phyloP scores from a whole-genome alignment of 1,139 yeast genomes.

The Lizanozyma gosingica region DNA sequence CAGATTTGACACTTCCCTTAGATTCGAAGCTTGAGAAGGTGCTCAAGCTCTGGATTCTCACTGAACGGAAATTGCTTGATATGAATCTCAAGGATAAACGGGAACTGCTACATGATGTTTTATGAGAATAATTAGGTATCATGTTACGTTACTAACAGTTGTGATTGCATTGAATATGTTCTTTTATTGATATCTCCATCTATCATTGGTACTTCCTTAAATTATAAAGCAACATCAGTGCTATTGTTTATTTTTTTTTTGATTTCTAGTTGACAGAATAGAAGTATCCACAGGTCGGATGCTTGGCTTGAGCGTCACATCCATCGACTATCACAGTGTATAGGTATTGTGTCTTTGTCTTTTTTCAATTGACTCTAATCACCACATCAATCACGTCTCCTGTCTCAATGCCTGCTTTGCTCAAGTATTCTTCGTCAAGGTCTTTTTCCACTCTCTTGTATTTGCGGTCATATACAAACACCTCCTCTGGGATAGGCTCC shows the following conservation, averaged over 20 bases:
- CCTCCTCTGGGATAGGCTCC: conserved; percentile 14
- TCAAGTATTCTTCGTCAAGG: conserved; percentile 43
- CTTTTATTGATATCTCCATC: too few relatives aligned
- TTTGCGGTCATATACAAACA: conserved; percentile 22
- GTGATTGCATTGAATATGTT: too few relatives aligned
- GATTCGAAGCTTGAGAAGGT: conserved; percentile 47
- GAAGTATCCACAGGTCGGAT: too few relatives aligned
- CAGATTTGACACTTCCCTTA: conserved; percentile 5
- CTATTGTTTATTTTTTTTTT: conserved; percentile 2
- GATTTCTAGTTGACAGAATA: conserved; percentile 1
- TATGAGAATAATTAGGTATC: too few relatives aligned
- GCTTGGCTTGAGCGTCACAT: too few relatives aligned
- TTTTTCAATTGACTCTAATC: conserved; percentile 11
- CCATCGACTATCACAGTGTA: too few relatives aligned
- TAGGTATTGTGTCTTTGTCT: too few relatives aligned
- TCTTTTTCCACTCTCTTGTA: conserved; percentile 16
- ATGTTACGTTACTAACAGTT: too few relatives aligned
- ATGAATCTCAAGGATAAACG: conserved; percentile 26
- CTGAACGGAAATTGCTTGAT: conserved; percentile 42
- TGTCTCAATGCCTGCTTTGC: conserved; percentile 57
- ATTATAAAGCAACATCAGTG: conserved; percentile 1
- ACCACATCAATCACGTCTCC: conserved; percentile 52
- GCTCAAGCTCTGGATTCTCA: conserved; percentile 53
- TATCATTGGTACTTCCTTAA: too few relatives aligned
- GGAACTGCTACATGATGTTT: conserved; percentile 13